These are phyloP conservation scores for Wallacemonas sp. DNA, from an alignment of 208 protist species.

Conservation along the genomic window DNA sequence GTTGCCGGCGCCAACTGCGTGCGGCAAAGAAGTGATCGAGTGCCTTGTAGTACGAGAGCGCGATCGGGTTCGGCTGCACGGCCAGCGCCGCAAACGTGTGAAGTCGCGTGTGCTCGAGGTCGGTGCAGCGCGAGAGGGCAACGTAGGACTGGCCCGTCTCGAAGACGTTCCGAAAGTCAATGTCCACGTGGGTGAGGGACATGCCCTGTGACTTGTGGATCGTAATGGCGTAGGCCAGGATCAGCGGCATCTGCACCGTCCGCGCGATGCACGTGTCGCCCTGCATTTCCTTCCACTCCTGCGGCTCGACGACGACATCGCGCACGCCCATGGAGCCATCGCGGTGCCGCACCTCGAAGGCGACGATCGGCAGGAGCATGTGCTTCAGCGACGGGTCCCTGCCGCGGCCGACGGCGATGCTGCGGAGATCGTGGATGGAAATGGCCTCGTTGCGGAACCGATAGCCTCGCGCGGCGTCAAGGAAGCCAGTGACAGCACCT, in stretches of 20 bases:
- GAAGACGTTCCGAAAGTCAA: slow-evolving; percentile 82
- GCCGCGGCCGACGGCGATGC: slow-evolving; percentile 32
- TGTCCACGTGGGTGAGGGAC: slow-evolving; percentile 81
- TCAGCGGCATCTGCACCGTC: slow-evolving; percentile 89
- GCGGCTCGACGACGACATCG: slow-evolving; percentile 76
- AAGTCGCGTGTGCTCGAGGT: slow-evolving; percentile 56
- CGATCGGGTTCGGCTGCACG: slow-evolving; percentile 54
- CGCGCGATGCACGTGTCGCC: slow-evolving; percentile 47
- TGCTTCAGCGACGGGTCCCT: slow-evolving; percentile 19
- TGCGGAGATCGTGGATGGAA: slow-evolving; percentile 14
- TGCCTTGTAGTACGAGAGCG: slow-evolving; percentile 85
- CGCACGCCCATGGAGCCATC: slow-evolving; percentile 18
- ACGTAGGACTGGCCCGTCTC: slow-evolving; percentile 90
- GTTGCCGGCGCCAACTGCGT: slow-evolving; percentile 30
- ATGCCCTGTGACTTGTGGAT: slow-evolving; percentile 98
- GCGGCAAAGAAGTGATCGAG: slow-evolving; percentile 40
- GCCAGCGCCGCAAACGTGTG: slow-evolving; percentile 60
- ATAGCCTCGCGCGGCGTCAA: slow-evolving; percentile 38
- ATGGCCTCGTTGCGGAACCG: slow-evolving; percentile 36
- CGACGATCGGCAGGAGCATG: slow-evolving; percentile 62
- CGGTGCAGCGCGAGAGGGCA: slow-evolving; percentile 84
- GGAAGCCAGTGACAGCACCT: slow-evolving; percentile 71
- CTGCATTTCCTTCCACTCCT: slow-evolving; percentile 66
- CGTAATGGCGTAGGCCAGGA: slow-evolving; percentile 95
- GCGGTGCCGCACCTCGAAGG: slow-evolving; percentile 37